Conservation (phyloP, 2,329 filamentous ascomycete genomes). For the Lojkania enalia region DNA sequence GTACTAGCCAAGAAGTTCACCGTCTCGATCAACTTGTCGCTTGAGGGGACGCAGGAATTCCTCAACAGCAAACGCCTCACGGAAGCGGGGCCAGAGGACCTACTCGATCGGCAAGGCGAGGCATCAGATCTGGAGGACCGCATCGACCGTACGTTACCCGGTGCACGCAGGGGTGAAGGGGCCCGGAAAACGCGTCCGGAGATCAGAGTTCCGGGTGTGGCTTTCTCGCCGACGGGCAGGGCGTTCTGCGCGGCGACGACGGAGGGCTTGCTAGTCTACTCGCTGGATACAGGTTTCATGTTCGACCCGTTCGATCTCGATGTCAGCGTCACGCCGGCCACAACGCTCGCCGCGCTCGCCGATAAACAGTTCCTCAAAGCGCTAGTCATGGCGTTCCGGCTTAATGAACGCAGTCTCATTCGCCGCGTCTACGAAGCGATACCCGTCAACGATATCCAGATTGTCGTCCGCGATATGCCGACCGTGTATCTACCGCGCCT, state of each 20-base stretch:
- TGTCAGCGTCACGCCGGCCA: constrained; percentile 87
- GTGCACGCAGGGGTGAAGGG: constrained; percentile 84
- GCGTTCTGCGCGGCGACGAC: constrained; percentile 95
- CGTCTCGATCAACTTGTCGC: constrained; percentile 89
- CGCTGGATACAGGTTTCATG: constrained; percentile 77
- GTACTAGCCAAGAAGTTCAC: constrained; percentile 94
- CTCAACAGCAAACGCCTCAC: constrained; percentile 90
- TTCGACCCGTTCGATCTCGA: constrained; percentile 98
- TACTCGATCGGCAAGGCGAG: constrained; percentile 88
- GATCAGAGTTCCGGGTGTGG: constrained; percentile 80
- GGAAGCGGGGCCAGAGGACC: constrained; percentile 79
- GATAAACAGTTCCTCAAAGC: constrained; percentile 87
- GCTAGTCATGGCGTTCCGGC: constrained; percentile 93
- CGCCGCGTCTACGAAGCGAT: constrained; percentile 84
- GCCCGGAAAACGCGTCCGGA: constrained; percentile 78
- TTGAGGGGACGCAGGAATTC: constrained; percentile 96
- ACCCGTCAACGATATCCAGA: constrained; percentile 71
- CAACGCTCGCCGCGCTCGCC: constrained; percentile 66
- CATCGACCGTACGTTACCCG: constrained; percentile 77
- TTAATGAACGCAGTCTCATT: constrained; percentile 83
- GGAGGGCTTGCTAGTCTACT: constrained; percentile 92
- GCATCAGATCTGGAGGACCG: constrained; percentile 87
- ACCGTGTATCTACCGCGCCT: constrained; percentile 83
- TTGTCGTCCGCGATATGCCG: constrained; percentile 79
- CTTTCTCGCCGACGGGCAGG: constrained; percentile 85